phyloP scores from a whole-genome alignment of 345 rosid species.

The Salix suchowensis region DNA sequence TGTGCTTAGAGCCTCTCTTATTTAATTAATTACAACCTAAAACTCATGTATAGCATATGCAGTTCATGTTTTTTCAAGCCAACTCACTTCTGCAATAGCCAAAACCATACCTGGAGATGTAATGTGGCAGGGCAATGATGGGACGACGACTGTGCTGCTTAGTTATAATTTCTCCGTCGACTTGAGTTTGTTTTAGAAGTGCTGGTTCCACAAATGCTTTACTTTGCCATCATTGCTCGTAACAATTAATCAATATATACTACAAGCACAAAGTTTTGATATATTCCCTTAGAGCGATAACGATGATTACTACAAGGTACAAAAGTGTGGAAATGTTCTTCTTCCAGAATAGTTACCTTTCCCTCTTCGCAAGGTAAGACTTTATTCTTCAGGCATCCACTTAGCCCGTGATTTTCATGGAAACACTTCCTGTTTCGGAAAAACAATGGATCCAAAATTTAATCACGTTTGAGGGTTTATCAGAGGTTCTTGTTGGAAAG shows the following conservation, averaged over 20 bases:
- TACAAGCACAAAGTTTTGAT: not conserved
- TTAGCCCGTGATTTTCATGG: too few species aligned
- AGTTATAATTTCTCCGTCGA: not conserved
- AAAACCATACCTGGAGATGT: not conserved
- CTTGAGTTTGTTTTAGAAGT: not conserved
- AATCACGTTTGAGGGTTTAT: too few species aligned
- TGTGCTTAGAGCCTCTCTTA: too few species aligned
- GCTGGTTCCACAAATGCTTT: not conserved
- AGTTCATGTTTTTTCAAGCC: too few species aligned
- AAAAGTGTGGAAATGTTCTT: not conserved
- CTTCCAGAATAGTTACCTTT: not conserved
- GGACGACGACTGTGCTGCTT: not conserved
- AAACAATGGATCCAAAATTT: too few species aligned
- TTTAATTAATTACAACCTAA: too few species aligned
- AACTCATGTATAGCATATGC: too few species aligned
- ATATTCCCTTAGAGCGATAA: not conserved
- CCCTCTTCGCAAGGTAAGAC: not conserved
- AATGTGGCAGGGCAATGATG: not conserved
- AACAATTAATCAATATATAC: not conserved
- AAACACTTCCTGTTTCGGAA: too few species aligned
- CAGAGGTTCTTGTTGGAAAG: too few species aligned
- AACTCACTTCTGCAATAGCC: not conserved
- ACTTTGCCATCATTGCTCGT: not conserved
- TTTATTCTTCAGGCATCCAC: too few species aligned
- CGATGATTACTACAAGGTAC: not conserved